Evolutionary conservation across 331 rosid genomes (phyloP), one percentile per base, ranked within the genome.

Genomic region (Stylosanthes scabra): DNA sequence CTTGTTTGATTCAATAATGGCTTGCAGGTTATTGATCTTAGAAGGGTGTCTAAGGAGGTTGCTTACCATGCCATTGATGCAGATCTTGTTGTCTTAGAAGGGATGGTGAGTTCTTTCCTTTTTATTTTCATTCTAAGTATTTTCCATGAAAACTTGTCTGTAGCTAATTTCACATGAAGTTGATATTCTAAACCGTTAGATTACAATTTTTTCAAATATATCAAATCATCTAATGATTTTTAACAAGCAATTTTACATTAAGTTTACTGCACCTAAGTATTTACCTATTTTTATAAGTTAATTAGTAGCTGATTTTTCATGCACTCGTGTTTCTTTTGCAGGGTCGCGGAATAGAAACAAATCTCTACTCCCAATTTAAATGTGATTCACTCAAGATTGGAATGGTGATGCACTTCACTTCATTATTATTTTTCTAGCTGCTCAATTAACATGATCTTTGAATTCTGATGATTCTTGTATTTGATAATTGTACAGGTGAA

Each of bases 281-380:
- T 20, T 20, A 20, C 25, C 25, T 20, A 20, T 20, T 20, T 20
- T 20, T 20, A 20, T 20, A 20, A 20, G 25, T 20, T 20, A 20
- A 20, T 20, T 20, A 20, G 25, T 20, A 20, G 25, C 25, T 20
- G 25, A 20, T 20, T 20, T 20, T 20, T 20, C 1, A 20, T 20
- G 25, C 1, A 1, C 25, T 20, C 25, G 0, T 10, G 49, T 31
- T 31, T 31, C 37, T 31, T 31, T 0, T 74, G 59, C 84, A 91
- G 99, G 99, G 99, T 40, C 97, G 99, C 62, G 97, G 97, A 66
- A 90, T 91, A 55, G 97, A 92, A 83, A 90, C 99, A 74, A 95
- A 95, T 87, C 97, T 95, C 31, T 86, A 86, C 66, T 96, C 97
- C 20, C 92, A 82, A 74, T 95, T 95, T 55, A 95, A 84, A 82